Base-by-base conservation (phyloP, 495 filamentous ascomycete genomes). In the Xylaria nigripes region DNA sequence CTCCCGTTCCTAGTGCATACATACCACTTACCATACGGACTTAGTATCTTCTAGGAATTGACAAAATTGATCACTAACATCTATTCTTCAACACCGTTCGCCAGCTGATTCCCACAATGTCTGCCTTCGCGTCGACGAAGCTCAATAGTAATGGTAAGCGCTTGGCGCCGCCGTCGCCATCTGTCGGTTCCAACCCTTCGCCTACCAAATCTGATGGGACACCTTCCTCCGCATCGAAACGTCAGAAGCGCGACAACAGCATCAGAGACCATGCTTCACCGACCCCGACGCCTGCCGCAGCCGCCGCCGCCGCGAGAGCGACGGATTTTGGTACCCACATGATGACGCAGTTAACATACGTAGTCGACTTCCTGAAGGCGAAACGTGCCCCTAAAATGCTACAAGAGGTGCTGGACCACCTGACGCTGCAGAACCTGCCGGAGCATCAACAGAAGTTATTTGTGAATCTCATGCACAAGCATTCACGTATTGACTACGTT, bases 321-420 rank as follows among this genome's bases (percentile, higher is more conserved):
- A 90, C 87, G 3, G 87, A 87, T 55, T 85, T 80, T 25, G 90
- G 89, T 56, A 77, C 78, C 45, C 83, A 88, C 66, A 82, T 91
- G 66, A 84, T 88, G 76, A 91, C 88, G 8, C 85, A 95, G 60
- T 81, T 96, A 51, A 75, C 82, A 51, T 93, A 89, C 68, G 86
- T 87, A 6, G 83, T 95, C 67, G 79, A 87, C 9, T 86, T 87
- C 66, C 85, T 98, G 63, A 93, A 93, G 64, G 72, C 74, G 50
- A 91, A 90, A 68, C 79, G 79, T 55, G 69, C 80, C 22, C 79
- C 89, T 15, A 80, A 90, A 58, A 84, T 81, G 15, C 82, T 89
- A 34, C 62, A 71, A 41, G 85, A 92, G 57, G 83, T 97, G 48
- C 70, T 91, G 22, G 77, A 80, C 47, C 93, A 93, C 65, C 75